Evolutionary conservation across 495 filamentous ascomycete genomes (phyloP).

Genomic region (Penicillium herquei): DNA sequence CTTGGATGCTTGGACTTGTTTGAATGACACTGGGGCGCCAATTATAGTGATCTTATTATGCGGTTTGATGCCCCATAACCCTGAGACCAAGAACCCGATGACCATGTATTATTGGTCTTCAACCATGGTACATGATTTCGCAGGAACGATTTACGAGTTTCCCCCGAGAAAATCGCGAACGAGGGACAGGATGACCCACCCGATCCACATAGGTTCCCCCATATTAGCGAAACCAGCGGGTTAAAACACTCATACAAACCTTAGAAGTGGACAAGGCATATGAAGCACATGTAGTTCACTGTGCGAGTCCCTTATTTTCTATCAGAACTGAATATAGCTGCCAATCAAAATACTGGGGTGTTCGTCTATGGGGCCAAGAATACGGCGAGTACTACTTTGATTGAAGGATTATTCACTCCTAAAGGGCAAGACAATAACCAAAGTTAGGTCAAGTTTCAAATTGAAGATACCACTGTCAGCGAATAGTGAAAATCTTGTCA

Average conservation of each 20-base stretch:
- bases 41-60: too few species aligned
- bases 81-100: too few species aligned
- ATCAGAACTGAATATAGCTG: neutral
- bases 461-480: too few species aligned
- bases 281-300: neutral
- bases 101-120: too few species aligned
- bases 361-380: neutral
- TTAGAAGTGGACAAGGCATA: neutral
- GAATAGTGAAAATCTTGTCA: too few species aligned
- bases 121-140: neutral
- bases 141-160: slow-evolving; percentile 22
- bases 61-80: too few species aligned
- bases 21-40: too few species aligned
- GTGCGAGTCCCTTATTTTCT: neutral
- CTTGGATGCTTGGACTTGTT: too few species aligned
- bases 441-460: too few species aligned
- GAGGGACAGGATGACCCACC: neutral
- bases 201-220: neutral
- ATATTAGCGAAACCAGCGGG: neutral
- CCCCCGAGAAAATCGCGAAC: slow-evolving; percentile 26
- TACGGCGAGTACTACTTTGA: neutral
- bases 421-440: neutral
- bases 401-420: neutral
- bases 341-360: neutral
- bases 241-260: neutral